A percentile compares a stretch with the other conserved stretches of the same genome.
Conservation (phyloP, 768 basidiomycete species). For the Lactarius vividus region DNA sequence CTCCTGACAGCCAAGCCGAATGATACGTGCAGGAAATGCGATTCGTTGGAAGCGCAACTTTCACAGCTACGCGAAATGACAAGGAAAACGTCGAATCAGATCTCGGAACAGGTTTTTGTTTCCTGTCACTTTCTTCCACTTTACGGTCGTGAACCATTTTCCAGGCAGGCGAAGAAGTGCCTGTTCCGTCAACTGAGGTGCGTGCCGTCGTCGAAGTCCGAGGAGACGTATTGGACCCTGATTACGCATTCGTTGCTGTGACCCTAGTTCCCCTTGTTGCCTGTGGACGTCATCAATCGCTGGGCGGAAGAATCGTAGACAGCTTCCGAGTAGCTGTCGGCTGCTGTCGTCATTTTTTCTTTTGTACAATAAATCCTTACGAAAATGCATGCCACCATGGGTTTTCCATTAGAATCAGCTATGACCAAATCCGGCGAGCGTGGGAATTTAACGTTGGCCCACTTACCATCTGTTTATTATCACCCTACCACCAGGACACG, state of each 20-base stretch:
- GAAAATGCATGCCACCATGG: neutral
- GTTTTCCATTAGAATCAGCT: neutral
- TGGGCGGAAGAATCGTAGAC: constrained; percentile 54
- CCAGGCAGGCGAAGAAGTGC: neutral
- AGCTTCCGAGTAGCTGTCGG: too few relatives aligned
- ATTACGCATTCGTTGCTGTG: neutral
- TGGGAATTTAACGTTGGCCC: neutral
- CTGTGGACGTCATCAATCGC: constrained; percentile 45
- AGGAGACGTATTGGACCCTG: neutral
- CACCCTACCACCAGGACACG: neutral
- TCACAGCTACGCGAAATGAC: constrained; percentile 44
- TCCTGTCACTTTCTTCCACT: neutral
- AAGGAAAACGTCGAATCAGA: constrained; percentile 11
- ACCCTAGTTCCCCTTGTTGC: constrained; percentile 23
- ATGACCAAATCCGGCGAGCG: constrained; percentile 2
- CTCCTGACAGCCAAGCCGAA: neutral
- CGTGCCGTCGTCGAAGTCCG: neutral
- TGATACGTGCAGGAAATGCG: constrained; percentile 58
- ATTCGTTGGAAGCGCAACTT: constrained; percentile 62
- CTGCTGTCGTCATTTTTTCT: neutral
- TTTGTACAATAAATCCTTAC: neutral
- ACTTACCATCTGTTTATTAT: neutral
- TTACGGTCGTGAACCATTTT: neutral
- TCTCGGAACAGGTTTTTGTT: constrained; percentile 24
- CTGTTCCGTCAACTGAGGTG: constrained; percentile 9